Base-by-base conservation (phyloP, 1,139 yeast species). In the Pichia terricola region DNA sequence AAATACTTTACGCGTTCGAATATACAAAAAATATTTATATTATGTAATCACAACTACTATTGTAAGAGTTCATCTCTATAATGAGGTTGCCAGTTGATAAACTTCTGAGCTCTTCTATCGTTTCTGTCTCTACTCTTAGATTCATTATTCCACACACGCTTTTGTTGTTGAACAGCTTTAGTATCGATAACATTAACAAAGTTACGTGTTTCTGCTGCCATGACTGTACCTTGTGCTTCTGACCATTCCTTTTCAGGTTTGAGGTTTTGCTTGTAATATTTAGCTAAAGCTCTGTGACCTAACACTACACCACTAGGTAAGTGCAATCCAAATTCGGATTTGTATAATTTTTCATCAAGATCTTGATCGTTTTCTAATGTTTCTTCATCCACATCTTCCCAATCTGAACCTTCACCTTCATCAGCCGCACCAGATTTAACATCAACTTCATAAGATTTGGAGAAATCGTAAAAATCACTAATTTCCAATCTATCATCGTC, bases 221-320 rank as follows among this genome's bases (percentile, higher is more conserved):
- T 73, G 30, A 91, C 82, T 0, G 97, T 91, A 53, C 95, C 94
- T 66, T 87, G 96, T 40, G 96, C 97, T 61, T 88, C 96, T 32
- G 81, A 72, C 38, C 82, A 70, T 41, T 76, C 75, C 47, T 74
- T 67, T 49, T 84, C 89, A 2, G 95, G 94, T 45, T 81, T 79
- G 53, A 86, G 66, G 60, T 82, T 80, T 69, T 88, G 94, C 61
- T 81, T 81, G 68, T 81, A 89, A 65, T 89, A 91, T 58, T 94
- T 75, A 41, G 81, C 85, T 58, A 88, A 69, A 2, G 95, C 77
- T 58, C 98, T 76, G 64, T 91, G 97, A 11, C 98, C 97, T 34
- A 88, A 77, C 32, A 86, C 81, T 8, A 80, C 72, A 50, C 97
- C 97, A 10, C 88, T 75, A 16, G 97, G 96, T 50, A 94, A 69